Evolutionary conservation across 2,329 filamentous ascomycete genomes (phyloP).

Genomic region (Ophiostoma australiae): DNA sequence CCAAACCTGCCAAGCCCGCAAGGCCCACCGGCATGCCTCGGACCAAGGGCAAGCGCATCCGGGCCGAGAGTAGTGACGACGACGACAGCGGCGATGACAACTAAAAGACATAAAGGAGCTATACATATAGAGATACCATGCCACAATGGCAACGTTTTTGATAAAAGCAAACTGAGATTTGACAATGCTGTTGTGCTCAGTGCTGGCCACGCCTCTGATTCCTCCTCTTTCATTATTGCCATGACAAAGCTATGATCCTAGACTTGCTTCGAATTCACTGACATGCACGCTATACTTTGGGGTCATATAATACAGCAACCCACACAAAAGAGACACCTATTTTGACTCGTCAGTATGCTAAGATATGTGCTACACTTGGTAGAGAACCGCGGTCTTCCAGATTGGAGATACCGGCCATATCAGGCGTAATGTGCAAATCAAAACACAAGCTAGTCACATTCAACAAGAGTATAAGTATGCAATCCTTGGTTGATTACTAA

Average conservation of each 20-base stretch:
- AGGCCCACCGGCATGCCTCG: conserved; percentile 28
- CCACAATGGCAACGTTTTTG: conserved; percentile 13
- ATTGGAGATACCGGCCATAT: background rate
- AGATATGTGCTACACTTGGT: too few relatives aligned
- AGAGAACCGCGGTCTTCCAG: background rate
- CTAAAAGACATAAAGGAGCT: background rate
- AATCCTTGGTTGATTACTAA: background rate
- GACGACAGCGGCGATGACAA: conserved; percentile 21
- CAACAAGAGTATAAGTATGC: background rate
- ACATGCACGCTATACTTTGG: too few relatives aligned
- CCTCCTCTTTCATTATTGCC: too few relatives aligned
- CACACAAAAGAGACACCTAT: background rate
- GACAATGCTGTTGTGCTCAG: background rate
- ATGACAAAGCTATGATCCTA: too few relatives aligned
- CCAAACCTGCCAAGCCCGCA: conserved; percentile 27
- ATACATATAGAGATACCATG: conserved; percentile 19
- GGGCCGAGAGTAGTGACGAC: conserved; percentile 21
- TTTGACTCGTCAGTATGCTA: background rate
- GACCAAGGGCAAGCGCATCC: conserved; percentile 21
- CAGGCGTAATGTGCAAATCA: background rate
- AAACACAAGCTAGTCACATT: background rate
- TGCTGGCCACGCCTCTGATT: background rate
- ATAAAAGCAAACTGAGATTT: too few relatives aligned
- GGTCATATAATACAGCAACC: background rate
- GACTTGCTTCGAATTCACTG: too few relatives aligned